Percentiles rank a stretch among this genome's conserved stretches.
phyloP scores from a whole-genome alignment of 2,329 filamentous ascomycete genomes.

The Neofusicoccum umdonicola region DNA sequence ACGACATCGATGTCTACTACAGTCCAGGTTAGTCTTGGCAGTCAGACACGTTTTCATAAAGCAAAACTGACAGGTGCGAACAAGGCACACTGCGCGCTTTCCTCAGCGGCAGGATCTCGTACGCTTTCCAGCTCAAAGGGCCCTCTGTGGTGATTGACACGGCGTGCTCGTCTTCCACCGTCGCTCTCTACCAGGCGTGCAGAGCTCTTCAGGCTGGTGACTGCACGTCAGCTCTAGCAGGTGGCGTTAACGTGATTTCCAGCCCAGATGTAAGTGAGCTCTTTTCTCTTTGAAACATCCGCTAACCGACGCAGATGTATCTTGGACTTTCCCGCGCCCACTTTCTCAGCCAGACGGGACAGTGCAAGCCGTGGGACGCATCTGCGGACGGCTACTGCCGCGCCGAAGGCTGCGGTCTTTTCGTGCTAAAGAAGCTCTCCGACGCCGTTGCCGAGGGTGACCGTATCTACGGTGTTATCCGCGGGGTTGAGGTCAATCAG shows the following conservation, averaged over 20 bases:
- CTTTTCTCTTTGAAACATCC: too few species aligned
- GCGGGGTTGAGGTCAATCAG: slow-evolving; percentile 6
- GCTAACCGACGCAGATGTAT: slow-evolving; percentile 1
- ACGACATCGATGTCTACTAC: slow-evolving; percentile 7
- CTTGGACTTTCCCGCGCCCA: slow-evolving; percentile 36
- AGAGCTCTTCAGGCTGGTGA: slow-evolving; percentile 29
- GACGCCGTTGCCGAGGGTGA: slow-evolving; percentile 52
- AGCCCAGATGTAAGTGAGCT: not conserved
- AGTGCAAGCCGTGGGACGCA: slow-evolving; percentile 40
- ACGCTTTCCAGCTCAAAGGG: slow-evolving; percentile 21
- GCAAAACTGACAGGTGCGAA: too few species aligned
- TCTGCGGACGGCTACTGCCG: slow-evolving; percentile 53
- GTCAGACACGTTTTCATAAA: too few species aligned
- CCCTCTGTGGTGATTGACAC: slow-evolving; percentile 24
- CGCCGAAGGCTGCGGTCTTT: slow-evolving; percentile 47
- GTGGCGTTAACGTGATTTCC: slow-evolving; percentile 35
- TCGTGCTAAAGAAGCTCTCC: slow-evolving; percentile 50
- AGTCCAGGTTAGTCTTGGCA: not conserved
- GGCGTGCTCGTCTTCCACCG: slow-evolving; percentile 26
- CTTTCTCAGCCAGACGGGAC: slow-evolving; percentile 45
- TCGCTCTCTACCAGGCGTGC: slow-evolving; percentile 28
- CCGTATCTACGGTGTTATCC: slow-evolving; percentile 45
- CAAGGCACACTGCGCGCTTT: slow-evolving; percentile 19
- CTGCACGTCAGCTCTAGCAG: slow-evolving; percentile 33
- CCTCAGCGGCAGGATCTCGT: slow-evolving; percentile 19